Base-by-base conservation (phyloP, 805 yeast genomes). In the Candida alai region DNA sequence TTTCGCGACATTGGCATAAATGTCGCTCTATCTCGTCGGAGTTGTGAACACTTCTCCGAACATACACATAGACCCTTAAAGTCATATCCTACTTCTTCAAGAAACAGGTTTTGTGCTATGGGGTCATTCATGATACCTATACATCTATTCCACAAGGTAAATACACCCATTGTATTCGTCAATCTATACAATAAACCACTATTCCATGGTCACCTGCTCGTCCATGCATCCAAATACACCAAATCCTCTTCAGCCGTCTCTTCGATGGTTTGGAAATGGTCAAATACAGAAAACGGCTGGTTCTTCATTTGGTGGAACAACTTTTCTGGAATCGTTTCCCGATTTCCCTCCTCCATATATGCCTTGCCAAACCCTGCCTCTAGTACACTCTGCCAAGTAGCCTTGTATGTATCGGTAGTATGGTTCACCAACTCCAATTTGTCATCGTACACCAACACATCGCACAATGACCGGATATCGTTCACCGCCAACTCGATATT, bases 381-480 rank as follows among this genome's bases (percentile, higher is more conserved):
- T 28, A 83, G 56, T 2, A 84, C 79, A 51, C 89, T 80, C 46
- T 81, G 87, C 78, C 90, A 80, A 1, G 96, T 83, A 0, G 94
- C 93, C 48, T 73, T 76, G 58, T 82, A 90, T 28, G 78, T 73
- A 43, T 80, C 74, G 3, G 66, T 79, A 19, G 74, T 65, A 26
- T 70, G 68, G 18, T 45, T 47, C 3, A 78, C 66, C 36, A 70
- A 65, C 52, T 88, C 97, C 32, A 93, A 54, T 55, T 80, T 84
- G 48, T 88, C 96, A 50, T 93, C 98, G 56, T 72, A 86, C 1
- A 83, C 78, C 29, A 93, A 62, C 11, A 93, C 97, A 43, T 88
- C 94, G 56, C 97, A 87, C 15, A 93, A 64, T 0, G 94, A 68
- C 37, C 88, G 68, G 30, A 93, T 80, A 54, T 93, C 95, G 23